These are phyloP conservation scores for Calonectria leucothoes DNA, from an alignment of 2,329 filamentous ascomycete species.

Conservation along the genomic window DNA sequence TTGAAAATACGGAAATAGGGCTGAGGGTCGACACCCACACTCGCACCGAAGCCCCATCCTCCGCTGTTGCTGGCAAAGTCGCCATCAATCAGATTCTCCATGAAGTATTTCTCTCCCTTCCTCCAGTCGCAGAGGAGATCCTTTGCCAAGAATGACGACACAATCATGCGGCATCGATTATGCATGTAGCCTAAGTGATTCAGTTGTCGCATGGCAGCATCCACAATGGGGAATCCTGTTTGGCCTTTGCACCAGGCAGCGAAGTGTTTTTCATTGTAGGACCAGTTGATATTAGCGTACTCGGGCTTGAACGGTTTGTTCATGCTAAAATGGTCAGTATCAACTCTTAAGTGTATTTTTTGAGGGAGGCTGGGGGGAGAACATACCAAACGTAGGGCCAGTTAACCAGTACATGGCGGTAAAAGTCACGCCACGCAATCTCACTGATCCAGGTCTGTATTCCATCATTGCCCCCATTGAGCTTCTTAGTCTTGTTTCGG, in stretches of 20 bases:
- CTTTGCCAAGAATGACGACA: slow-evolving; percentile 83
- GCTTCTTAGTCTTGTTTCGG: slow-evolving; percentile 70
- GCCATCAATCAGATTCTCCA: slow-evolving; percentile 82
- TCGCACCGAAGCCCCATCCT: slow-evolving; percentile 68
- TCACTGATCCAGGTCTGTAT: slow-evolving; percentile 83
- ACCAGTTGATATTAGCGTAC: slow-evolving; percentile 86
- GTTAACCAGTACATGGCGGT: slow-evolving; percentile 84
- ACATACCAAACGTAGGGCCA: slow-evolving; percentile 85
- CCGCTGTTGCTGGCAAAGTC: slow-evolving; percentile 84
- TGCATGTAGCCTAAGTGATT: slow-evolving; percentile 80
- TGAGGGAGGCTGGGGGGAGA: not conserved
- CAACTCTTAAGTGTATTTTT: not conserved
- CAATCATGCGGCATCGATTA: slow-evolving; percentile 87
- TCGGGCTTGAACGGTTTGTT: slow-evolving; percentile 80
- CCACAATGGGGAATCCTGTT: slow-evolving; percentile 86
- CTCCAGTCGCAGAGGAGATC: slow-evolving; percentile 87
- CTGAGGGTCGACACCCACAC: slow-evolving; percentile 83
- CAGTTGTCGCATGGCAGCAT: slow-evolving; percentile 87
- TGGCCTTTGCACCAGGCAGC: slow-evolving; percentile 77
- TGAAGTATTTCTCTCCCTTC: slow-evolving; percentile 84
- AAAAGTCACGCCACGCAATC: slow-evolving; percentile 89
- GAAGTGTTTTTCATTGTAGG: slow-evolving; percentile 78
- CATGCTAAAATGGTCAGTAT: slow-evolving; percentile 52
- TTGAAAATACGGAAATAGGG: slow-evolving; percentile 95
- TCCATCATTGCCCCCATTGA: slow-evolving; percentile 75